Base-by-base conservation (phyloP, 176 grass and related monocot genomes). In the Eremochloa ophiuroides region DNA sequence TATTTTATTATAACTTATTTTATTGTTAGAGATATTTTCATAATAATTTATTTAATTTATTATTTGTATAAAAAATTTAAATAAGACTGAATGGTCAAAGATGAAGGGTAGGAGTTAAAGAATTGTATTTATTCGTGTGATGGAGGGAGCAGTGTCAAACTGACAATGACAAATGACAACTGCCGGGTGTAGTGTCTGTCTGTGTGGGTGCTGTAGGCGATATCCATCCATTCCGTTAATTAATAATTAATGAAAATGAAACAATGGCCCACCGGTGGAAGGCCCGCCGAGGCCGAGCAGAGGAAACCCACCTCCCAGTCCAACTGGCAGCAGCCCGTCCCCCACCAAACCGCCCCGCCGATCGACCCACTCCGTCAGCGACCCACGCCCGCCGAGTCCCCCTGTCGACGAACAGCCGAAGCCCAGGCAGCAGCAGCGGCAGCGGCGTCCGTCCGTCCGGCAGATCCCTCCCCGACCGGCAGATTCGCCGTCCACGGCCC, bases 401-500 rank as follows among this genome's bases (percentile, higher is more conserved):
- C 1, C 5, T 43, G 39, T 70, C 67, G 38, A n/a, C n/a, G n/a
- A n/a, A n/a, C n/a, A n/a, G n/a, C n/a, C 67, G 67, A 1, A 71
- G 68, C 40, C 40, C 53, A 25, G 53, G 55, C 68, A 26, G 38
- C 16, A 27, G 9, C 62, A n/a, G 8, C 33, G 48, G 22, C 35
- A 61, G 20, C 37, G 22, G 22, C 66, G 10, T 63, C 13, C 61
- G 59, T 8, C 35, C 35, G 9, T 20, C 16, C 16, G 7, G n/a
- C n/a, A n/a, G n/a, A n/a, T n/a, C 68, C 68, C 14, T 71, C 40
- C 68, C 68, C 40, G 68, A 46, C 68, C 68, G 66, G 80, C 73
- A 78, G 81, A 79, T 67, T 88, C n/a, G 56, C 56, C 42, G 73
- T 83, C 80, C 85, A 65, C 71, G 22, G 12, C 47, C 8, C 28